Evolutionary conservation across 2,329 filamentous ascomycete species (phyloP).

Genomic region (Arachnopeziza araneosa): DNA sequence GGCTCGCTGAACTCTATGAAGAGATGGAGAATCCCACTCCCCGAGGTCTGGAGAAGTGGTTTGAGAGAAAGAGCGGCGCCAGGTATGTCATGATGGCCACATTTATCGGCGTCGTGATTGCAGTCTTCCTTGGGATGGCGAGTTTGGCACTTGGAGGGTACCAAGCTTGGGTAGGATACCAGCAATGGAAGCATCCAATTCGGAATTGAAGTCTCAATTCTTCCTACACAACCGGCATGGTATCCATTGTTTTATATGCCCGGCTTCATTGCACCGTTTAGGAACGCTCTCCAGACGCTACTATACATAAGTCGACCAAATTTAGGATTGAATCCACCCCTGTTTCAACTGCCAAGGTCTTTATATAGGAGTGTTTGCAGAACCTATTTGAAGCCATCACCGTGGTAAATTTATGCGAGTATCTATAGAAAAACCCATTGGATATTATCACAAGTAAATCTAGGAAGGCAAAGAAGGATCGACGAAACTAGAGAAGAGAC

Average conservation of each 20-base stretch:
- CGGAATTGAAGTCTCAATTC: not conserved
- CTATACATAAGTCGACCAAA: no score
- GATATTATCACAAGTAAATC: no score
- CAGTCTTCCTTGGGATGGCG: conserved; percentile 25
- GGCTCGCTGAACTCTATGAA: conserved; percentile 24
- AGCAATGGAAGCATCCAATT: conserved; percentile 31
- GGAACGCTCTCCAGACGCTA: no score
- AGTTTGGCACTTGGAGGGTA: conserved; percentile 25
- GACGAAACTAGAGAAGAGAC: no score
- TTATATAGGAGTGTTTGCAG: no score
- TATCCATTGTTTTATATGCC: not conserved
- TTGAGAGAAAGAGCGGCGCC: conserved; percentile 25
- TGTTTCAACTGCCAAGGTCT: no score
- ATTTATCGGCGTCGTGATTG: conserved; percentile 27
- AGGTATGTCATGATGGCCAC: conserved; percentile 32
- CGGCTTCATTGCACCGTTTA: no score
- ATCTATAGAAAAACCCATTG: no score
- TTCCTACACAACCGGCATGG: not conserved
- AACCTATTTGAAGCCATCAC: no score
- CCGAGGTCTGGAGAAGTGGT: conserved; percentile 23
- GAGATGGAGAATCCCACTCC: conserved; percentile 26
- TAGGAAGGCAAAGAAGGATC: no score
- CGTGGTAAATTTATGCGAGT: no score
- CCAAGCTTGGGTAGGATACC: conserved; percentile 30
- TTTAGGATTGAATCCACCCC: no score